A percentile compares a stretch with the other conserved stretches of the same genome.
Conservation (phyloP, 371 early-diverging fungal genomes). For the Funneliformis caledonium region DNA sequence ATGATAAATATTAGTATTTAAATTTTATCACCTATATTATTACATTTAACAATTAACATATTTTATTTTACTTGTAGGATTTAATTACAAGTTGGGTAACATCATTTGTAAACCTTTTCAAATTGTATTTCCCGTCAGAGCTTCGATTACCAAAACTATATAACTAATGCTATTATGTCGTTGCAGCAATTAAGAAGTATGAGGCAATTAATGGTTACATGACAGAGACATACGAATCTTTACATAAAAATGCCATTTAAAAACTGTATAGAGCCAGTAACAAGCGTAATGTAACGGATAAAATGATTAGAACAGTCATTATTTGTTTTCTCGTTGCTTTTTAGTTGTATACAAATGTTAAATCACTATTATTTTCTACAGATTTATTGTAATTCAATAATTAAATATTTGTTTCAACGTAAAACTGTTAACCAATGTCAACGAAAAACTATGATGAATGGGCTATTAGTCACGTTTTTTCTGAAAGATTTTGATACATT, state of each 20-base stretch:
- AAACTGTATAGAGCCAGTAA: constrained; percentile 22
- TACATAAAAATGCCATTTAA: not conserved
- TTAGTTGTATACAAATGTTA: not conserved
- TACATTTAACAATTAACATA: too few relatives aligned
- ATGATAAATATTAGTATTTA: too few relatives aligned
- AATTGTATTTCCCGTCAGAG: not conserved
- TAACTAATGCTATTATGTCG: constrained; percentile 1
- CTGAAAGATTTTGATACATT: not conserved
- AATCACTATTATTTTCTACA: too few relatives aligned
- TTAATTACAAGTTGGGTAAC: constrained; percentile 11
- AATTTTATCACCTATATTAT: too few relatives aligned
- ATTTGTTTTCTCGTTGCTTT: not conserved
- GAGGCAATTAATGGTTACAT: constrained; percentile 12
- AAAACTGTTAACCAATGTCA: not conserved
- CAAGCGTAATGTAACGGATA: not conserved
- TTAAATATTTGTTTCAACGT: not conserved
- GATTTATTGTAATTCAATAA: too few relatives aligned
- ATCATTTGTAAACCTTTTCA: constrained; percentile 14
- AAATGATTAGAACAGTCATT: not conserved
- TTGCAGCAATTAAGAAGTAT: constrained; percentile 8
- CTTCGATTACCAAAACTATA: constrained; percentile 2
- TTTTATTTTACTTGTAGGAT: too few relatives aligned
- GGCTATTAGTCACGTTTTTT: not conserved
- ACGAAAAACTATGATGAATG: not conserved
- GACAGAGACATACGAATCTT: constrained; percentile 1